Percentiles rank a stretch among this genome's conserved stretches.
Conservation (phyloP, 106 monocot species). For the Iris macrosiphon region DNA sequence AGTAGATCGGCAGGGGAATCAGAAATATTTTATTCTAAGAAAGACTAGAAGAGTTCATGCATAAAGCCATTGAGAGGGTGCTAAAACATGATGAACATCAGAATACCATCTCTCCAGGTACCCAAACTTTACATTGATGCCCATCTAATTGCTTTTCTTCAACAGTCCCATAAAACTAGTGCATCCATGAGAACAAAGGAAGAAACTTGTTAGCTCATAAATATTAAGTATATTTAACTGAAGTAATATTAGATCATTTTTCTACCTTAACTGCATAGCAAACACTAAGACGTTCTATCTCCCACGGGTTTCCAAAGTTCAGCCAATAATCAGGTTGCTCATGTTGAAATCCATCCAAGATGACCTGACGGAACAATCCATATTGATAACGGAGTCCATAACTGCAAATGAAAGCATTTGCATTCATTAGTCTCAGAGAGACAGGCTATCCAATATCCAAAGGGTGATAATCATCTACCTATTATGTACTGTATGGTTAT, state of each 20-base stretch:
- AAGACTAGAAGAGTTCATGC: background rate
- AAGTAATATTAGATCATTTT: background rate
- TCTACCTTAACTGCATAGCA: slow-evolving; percentile 35
- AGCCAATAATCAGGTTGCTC: slow-evolving; percentile 42
- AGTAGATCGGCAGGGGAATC: background rate
- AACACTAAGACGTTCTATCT: slow-evolving; percentile 33
- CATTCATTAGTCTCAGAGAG: background rate
- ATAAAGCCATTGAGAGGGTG: background rate
- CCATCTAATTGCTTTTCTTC: slow-evolving; percentile 23
- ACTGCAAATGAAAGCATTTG: slow-evolving; percentile 6
- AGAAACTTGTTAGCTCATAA: background rate
- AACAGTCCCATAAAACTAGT: slow-evolving; percentile 31
- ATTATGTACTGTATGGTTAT: background rate
- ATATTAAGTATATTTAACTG: background rate
- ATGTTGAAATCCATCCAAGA: slow-evolving; percentile 36
- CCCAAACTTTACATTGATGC: slow-evolving; percentile 17
- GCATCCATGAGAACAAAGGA: background rate
- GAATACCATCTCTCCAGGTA: slow-evolving; percentile 32
- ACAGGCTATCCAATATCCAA: no score
- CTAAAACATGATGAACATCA: background rate
- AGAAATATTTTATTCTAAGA: background rate
- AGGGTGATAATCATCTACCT: background rate
- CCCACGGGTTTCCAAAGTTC: slow-evolving; percentile 47
- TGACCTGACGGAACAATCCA: slow-evolving; percentile 36
- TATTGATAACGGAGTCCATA: slow-evolving; percentile 41